A percentile compares a stretch with the other conserved stretches of the same genome.
Conservation (phyloP, 1,284 basidiomycete genomes). For the Papiliotrema fonsecae region DNA sequence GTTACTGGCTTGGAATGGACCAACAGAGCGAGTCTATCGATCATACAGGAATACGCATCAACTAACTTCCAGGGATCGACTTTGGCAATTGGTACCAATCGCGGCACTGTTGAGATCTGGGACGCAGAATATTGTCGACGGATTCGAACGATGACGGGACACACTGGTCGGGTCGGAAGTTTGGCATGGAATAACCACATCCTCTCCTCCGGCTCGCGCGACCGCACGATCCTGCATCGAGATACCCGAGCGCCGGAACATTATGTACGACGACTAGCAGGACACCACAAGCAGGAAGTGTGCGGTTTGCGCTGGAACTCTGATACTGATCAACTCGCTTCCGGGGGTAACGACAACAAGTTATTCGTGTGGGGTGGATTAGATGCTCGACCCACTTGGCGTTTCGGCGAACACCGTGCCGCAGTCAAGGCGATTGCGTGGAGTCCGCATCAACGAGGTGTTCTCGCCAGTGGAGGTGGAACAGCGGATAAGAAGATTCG, state of each 20-base stretch:
- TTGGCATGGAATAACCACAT: conserved; percentile 91
- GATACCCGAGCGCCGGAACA: conserved; percentile 72
- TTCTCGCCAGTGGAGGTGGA: conserved; percentile 93
- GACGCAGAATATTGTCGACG: conserved; percentile 76
- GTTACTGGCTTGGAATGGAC: conserved; percentile 90
- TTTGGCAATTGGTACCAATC: conserved; percentile 85
- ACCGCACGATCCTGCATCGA: conserved; percentile 83
- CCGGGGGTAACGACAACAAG: conserved; percentile 98
- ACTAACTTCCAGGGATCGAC: conserved; percentile 62
- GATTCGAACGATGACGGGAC: conserved; percentile 76
- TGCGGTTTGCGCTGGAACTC: conserved; percentile 93
- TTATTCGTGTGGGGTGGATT: conserved; percentile 87
- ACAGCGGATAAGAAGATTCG: conserved; percentile 96
- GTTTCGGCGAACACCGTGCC: conserved; percentile 93
- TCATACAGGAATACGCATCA: not conserved
- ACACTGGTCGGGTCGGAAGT: conserved; percentile 82
- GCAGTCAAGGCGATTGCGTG: conserved; percentile 97
- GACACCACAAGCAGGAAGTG: conserved; percentile 85
- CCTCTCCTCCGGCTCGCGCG: conserved; percentile 84
- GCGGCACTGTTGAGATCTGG: conserved; percentile 86
- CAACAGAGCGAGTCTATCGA: conserved; percentile 59
- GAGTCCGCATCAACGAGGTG: conserved; percentile 89
- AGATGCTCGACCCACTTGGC: conserved; percentile 70
- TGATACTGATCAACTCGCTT: conserved; percentile 70
- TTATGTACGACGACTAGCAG: conserved; percentile 71